A percentile compares a stretch with the other conserved stretches of the same genome.
These are phyloP conservation scores for Serpula lacrymans DNA, from an alignment of 768 basidiomycete species.

Conservation along the genomic window DNA sequence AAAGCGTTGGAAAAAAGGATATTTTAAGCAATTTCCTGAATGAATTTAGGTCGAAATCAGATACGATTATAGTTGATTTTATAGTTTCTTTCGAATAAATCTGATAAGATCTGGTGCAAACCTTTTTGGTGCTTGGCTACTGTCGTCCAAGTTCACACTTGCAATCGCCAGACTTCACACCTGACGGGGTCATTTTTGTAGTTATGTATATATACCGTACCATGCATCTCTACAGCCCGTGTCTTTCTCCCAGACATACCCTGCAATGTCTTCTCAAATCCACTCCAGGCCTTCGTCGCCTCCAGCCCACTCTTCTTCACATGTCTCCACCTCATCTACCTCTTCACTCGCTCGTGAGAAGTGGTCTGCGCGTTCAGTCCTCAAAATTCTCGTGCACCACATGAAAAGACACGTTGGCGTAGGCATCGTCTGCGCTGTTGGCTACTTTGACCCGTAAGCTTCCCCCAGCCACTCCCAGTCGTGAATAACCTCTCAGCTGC, in stretches of 20 bases:
- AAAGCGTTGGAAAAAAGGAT: too few species aligned
- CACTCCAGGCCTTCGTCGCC: neutral
- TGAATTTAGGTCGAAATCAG: too few species aligned
- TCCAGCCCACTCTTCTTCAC: conserved; percentile 6
- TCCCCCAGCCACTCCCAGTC: neutral
- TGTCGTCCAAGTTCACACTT: too few species aligned
- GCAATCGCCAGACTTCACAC: too few species aligned
- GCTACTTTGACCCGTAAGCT: conserved; percentile 33
- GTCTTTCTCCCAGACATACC: conserved; percentile 30
- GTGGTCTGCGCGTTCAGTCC: conserved; percentile 3
- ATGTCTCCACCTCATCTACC: conserved; percentile 8
- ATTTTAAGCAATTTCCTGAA: too few species aligned
- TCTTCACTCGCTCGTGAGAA: conserved; percentile 3
- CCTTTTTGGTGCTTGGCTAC: too few species aligned
- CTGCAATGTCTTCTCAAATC: conserved; percentile 28
- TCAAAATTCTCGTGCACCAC: conserved; percentile 21
- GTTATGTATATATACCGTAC: conserved; percentile 9
- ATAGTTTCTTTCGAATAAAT: too few species aligned
- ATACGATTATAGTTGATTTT: too few species aligned
- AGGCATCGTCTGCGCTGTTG: conserved; percentile 36
- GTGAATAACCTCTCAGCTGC: neutral
- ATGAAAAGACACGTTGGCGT: conserved; percentile 34
- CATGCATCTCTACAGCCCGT: conserved; percentile 18
- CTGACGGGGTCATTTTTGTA: conserved; percentile 1
- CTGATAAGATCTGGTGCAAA: too few species aligned